Conservation (phyloP, 2,329 filamentous ascomycete species). For the Myriosclerotinia curreyana region DNA sequence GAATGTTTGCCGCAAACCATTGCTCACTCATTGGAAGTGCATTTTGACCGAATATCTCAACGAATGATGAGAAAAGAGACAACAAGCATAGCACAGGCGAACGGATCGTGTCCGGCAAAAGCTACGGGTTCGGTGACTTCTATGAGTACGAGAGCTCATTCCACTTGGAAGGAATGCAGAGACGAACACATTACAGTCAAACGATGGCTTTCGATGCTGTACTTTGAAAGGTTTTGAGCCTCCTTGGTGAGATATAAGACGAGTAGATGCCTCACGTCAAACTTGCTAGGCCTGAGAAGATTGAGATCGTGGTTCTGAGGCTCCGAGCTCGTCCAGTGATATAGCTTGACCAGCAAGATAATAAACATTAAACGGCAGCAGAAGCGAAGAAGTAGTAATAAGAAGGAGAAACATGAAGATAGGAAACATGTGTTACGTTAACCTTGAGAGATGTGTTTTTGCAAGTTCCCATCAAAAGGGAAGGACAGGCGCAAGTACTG, state of each 20-base stretch:
- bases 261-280: background rate
- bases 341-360: background rate
- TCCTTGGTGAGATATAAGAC: background rate
- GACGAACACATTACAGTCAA: background rate
- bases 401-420: background rate
- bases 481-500: background rate
- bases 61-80: background rate
- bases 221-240: background rate
- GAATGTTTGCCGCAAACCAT: background rate
- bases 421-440: background rate
- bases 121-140: too few species aligned
- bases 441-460: too few species aligned
- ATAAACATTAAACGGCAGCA: background rate
- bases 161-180: background rate
- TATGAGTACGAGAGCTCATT: background rate
- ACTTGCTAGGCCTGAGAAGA: background rate
- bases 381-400: background rate
- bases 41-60: background rate
- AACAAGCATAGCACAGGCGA: background rate
- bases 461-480: background rate
- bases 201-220: background rate
- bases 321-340: background rate
- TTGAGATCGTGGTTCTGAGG: background rate
- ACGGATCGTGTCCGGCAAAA: background rate
- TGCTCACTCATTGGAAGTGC: background rate